Evolutionary conservation across 345 rosid species (phyloP).

Genomic region (Chamaenerion angustifolium): DNA sequence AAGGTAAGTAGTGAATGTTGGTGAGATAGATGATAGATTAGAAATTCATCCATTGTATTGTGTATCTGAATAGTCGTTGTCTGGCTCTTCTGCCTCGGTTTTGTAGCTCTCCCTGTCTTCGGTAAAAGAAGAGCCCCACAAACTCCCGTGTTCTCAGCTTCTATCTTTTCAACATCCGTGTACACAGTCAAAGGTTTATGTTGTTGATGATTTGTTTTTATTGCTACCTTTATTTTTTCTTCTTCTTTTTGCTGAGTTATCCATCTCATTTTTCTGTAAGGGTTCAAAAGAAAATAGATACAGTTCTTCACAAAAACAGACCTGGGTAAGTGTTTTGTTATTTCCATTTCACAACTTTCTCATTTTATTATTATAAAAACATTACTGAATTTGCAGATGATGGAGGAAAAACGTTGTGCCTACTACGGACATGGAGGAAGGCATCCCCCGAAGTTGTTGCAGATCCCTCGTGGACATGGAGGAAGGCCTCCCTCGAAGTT

Average conservation of each 20-base stretch:
- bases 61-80: not conserved
- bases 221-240: not conserved
- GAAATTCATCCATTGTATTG: not conserved
- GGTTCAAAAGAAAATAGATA: constrained; percentile 84
- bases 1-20: constrained; percentile 36
- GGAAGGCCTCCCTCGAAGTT: too few relatives aligned
- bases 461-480: too few relatives aligned
- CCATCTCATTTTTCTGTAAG: constrained; percentile 38
- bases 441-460: too few relatives aligned
- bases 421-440: too few relatives aligned
- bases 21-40: not conserved
- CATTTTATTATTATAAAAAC: too few relatives aligned
- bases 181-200: constrained; percentile 42
- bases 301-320: constrained; percentile 32
- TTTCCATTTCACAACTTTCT: too few relatives aligned
- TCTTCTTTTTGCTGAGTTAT: constrained; percentile 6
- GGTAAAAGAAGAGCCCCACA: constrained; percentile 31
- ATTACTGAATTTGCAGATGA: too few relatives aligned
- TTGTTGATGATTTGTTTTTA: constrained; percentile 8
- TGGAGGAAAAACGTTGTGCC: too few relatives aligned
- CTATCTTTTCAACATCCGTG: constrained; percentile 20
- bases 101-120: constrained; percentile 53
- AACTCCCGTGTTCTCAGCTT: constrained; percentile 18
- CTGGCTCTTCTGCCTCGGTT: constrained; percentile 1
- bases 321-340: too few relatives aligned